phyloP scores from a whole-genome alignment of 306 rosid genomes.

The Prunus armeniaca region DNA sequence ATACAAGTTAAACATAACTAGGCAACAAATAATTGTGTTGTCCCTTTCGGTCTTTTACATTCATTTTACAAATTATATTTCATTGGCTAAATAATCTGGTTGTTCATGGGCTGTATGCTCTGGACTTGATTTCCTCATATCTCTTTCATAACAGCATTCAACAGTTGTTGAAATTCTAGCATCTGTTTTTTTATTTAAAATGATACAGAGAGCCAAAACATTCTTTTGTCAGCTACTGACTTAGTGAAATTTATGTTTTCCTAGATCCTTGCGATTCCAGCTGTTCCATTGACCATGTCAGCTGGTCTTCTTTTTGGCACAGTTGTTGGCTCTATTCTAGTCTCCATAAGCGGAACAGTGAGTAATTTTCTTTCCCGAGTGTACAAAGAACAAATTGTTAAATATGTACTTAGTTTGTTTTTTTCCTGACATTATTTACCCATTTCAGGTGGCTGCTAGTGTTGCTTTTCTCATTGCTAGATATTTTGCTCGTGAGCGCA shows the following conservation, averaged over 20 bases:
- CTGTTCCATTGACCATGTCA: conserved; percentile 90
- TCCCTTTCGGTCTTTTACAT: not conserved
- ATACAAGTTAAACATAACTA: not conserved
- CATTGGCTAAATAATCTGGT: not conserved
- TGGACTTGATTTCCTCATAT: not conserved
- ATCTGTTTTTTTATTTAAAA: not conserved
- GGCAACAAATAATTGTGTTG: not conserved
- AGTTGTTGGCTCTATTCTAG: conserved; percentile 71
- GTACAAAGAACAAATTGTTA: not conserved
- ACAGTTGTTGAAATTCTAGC: conserved; percentile 1
- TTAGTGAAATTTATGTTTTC: conserved; percentile 11
- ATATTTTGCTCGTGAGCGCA: conserved; percentile 96
- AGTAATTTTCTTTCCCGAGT: conserved; percentile 21
- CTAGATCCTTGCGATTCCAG: conserved; percentile 95
- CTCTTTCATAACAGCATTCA: conserved; percentile 1
- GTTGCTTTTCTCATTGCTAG: conserved; percentile 92
- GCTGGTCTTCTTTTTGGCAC: conserved; percentile 98
- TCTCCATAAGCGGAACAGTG: conserved; percentile 94
- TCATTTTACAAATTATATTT: not conserved
- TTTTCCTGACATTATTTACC: conserved; percentile 21
- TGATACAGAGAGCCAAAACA: not conserved
- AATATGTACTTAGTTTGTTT: not conserved
- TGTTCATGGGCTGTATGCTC: not conserved
- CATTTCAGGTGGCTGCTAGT: conserved; percentile 88
- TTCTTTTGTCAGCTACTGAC: not conserved